Percentiles rank a stretch among this genome's conserved stretches.
Conservation (phyloP, 2,329 filamentous ascomycete species). For the Didymella sp. region DNA sequence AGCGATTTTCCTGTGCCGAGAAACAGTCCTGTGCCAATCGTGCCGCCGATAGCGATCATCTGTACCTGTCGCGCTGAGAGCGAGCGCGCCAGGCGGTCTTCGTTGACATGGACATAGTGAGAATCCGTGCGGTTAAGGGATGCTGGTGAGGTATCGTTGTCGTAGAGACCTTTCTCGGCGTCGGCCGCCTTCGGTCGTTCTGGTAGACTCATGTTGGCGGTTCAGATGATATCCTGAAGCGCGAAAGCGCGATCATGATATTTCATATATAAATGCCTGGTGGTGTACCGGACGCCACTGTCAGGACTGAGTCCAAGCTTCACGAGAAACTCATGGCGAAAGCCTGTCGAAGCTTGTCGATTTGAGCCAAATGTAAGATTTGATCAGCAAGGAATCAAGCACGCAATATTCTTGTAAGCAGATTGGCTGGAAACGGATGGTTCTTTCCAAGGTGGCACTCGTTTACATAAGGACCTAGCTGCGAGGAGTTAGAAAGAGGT, state of each 20-base stretch:
- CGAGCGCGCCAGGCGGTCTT: constrained; percentile 35
- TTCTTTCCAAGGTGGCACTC: constrained; percentile 15
- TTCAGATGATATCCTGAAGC: background rate
- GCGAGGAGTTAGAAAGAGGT: background rate
- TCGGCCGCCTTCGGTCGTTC: constrained; percentile 22
- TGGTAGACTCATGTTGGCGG: background rate
- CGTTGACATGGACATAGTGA: constrained; percentile 27
- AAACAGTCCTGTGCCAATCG: constrained; percentile 67
- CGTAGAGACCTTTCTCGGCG: constrained; percentile 25
- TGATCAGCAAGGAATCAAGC: constrained; percentile 25
- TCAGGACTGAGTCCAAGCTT: constrained; percentile 22
- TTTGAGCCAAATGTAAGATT: constrained; percentile 6
- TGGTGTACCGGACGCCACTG: background rate
- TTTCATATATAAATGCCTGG: constrained; percentile 1
- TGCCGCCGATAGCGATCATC: constrained; percentile 68
- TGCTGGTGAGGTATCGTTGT: constrained; percentile 22
- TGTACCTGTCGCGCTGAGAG: constrained; percentile 60
- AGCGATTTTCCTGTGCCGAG: constrained; percentile 64
- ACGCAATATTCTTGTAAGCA: constrained; percentile 27
- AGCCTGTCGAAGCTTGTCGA: constrained; percentile 21
- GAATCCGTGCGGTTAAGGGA: constrained; percentile 17
- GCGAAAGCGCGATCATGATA: background rate
- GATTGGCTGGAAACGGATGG: constrained; percentile 26
- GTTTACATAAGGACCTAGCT: constrained; percentile 10
- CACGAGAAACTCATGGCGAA: constrained; percentile 29